phyloP scores from a whole-genome alignment of 1,284 basidiomycete genomes.

The Mrakiaceae sp. region DNA sequence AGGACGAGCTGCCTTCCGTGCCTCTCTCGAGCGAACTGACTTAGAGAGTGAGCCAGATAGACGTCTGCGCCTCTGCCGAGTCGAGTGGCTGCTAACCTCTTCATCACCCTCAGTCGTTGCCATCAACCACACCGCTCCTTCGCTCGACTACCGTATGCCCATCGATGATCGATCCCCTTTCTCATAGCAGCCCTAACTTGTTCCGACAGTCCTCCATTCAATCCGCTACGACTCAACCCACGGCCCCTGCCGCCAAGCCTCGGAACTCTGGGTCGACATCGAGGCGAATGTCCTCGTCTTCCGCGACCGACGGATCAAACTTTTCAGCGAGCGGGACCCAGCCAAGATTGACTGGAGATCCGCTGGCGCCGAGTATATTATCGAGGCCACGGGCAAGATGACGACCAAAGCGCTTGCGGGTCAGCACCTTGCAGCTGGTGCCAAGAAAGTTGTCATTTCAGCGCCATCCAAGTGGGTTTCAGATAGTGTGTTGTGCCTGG shows the following conservation, averaged over 20 bases:
- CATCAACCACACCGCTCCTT: constrained; percentile 37
- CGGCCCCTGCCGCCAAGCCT: constrained; percentile 24
- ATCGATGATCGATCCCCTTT: neutral
- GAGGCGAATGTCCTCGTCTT: constrained; percentile 27
- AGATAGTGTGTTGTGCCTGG: constrained; percentile 10
- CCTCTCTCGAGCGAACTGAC: constrained; percentile 21
- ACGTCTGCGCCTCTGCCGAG: too few relatives aligned
- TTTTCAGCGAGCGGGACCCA: constrained; percentile 33
- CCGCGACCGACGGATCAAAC: constrained; percentile 31
- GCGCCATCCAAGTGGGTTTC: constrained; percentile 32
- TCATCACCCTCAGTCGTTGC: constrained; percentile 29
- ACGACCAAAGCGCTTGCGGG: constrained; percentile 30
- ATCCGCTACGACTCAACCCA: constrained; percentile 37
- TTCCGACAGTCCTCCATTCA: constrained; percentile 24
- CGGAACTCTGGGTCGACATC: constrained; percentile 28
- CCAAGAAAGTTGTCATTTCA: constrained; percentile 37
- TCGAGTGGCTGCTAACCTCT: constrained; percentile 22
- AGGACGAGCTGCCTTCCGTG: constrained; percentile 25
- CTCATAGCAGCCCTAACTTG: neutral
- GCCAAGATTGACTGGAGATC: constrained; percentile 30
- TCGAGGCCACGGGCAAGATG: constrained; percentile 35
- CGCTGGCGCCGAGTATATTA: constrained; percentile 33
- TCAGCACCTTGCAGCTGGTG: constrained; percentile 29
- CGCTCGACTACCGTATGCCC: constrained; percentile 27
- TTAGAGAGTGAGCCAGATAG: constrained; percentile 10